Percentiles rank a stretch among this genome's conserved stretches.
Conservation (phyloP, 2,329 filamentous ascomycete species). For the Aspergillus sp. region DNA sequence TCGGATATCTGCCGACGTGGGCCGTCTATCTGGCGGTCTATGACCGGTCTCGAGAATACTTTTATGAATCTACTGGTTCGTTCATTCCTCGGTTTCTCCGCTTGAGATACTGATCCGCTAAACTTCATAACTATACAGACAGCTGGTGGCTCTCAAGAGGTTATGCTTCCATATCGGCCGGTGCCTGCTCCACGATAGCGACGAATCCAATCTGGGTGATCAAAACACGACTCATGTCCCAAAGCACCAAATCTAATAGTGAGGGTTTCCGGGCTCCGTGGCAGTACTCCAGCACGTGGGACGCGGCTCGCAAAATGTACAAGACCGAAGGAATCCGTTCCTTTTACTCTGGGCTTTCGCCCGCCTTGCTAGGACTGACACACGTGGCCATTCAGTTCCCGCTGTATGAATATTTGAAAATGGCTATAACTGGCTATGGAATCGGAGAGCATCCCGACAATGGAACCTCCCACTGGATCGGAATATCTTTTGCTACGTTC, state of each 20-base stretch:
- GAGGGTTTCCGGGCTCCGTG: slow-evolving; percentile 59
- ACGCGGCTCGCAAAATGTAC: slow-evolving; percentile 97
- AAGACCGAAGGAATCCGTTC: slow-evolving; percentile 79
- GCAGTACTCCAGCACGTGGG: slow-evolving; percentile 86
- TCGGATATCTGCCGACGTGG: slow-evolving; percentile 97
- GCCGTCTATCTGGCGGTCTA: slow-evolving; percentile 98
- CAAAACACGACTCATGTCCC: slow-evolving; percentile 97
- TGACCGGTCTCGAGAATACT: slow-evolving; percentile 77
- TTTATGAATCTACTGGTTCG: slow-evolving; percentile 66
- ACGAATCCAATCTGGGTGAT: slow-evolving; percentile 99
- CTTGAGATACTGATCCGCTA: not conserved
- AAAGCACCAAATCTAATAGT: slow-evolving; percentile 60
- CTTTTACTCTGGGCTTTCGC: slow-evolving; percentile 93
- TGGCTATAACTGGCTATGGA: slow-evolving; percentile 80
- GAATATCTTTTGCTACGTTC: slow-evolving; percentile 84
- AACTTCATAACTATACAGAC: slow-evolving; percentile 46
- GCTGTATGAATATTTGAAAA: slow-evolving; percentile 90
- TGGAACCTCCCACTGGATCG: slow-evolving; percentile 71
- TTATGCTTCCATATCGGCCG: slow-evolving; percentile 86
- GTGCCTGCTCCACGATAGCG: slow-evolving; percentile 86
- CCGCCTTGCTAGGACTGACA: slow-evolving; percentile 84
- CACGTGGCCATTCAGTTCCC: slow-evolving; percentile 98
- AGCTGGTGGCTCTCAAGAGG: slow-evolving; percentile 78
- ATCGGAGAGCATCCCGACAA: slow-evolving; percentile 71
- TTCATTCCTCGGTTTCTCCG: not conserved